phyloP scores from a whole-genome alignment of 1,139 yeast genomes.

The Magnusiomyces suaveolens region DNA sequence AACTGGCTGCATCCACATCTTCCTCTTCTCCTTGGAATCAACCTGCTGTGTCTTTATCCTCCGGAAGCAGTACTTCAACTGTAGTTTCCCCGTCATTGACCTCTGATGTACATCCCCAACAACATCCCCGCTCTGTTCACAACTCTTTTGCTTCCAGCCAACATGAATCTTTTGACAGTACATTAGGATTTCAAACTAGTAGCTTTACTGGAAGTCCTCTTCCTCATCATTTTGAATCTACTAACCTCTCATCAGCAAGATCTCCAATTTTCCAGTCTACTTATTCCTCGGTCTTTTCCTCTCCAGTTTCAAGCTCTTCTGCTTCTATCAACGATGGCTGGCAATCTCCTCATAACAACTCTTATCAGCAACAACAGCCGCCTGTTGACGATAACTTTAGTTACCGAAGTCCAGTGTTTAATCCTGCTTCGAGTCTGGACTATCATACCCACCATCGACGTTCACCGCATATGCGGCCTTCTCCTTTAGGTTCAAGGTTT shows the following conservation, averaged over 20 bases:
- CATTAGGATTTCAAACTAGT: neutral
- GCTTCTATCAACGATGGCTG: slow-evolving; percentile 8
- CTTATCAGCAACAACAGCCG: neutral
- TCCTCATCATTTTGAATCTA: slow-evolving; percentile 1
- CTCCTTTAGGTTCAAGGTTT: slow-evolving; percentile 8
- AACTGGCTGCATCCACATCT: slow-evolving; percentile 4
- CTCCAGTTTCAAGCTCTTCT: slow-evolving; percentile 10
- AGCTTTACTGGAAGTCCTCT: neutral
- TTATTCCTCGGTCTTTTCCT: slow-evolving; percentile 11
- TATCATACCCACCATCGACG: slow-evolving; percentile 6
- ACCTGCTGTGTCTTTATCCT: neutral
- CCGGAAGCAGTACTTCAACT: neutral
- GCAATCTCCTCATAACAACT: slow-evolving; percentile 6
- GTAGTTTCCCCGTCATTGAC: slow-evolving; percentile 1
- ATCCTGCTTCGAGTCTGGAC: neutral
- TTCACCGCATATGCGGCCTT: slow-evolving; percentile 3
- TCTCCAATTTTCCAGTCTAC: slow-evolving; percentile 8
- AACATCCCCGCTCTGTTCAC: neutral
- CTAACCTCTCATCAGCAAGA: slow-evolving; percentile 4
- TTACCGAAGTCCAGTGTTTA: slow-evolving; percentile 8
- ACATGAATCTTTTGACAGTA: slow-evolving; percentile 4
- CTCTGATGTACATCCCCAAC: neutral
- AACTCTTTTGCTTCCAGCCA: neutral
- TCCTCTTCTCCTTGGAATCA: slow-evolving; percentile 7
- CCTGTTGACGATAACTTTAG: slow-evolving; percentile 6